Percentiles rank a stretch among this genome's conserved stretches.
phyloP scores from a whole-genome alignment of 2,329 filamentous ascomycete genomes.

The Colletotrichum sp. region DNA sequence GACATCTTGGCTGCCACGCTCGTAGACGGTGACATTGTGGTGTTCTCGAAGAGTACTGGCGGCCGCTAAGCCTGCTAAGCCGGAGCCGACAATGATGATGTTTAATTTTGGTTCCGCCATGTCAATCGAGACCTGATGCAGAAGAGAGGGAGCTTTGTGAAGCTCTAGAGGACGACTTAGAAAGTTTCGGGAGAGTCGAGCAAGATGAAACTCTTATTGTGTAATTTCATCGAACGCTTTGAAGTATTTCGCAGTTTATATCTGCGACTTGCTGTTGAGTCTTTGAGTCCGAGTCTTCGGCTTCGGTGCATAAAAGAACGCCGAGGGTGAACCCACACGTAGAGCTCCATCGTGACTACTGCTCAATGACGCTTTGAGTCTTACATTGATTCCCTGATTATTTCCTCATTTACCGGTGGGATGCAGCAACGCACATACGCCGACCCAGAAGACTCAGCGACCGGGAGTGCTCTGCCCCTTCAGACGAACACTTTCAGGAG shows the following conservation, averaged over 20 bases:
- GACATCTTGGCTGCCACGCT: not conserved
- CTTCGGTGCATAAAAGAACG: not conserved
- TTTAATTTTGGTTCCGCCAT: not conserved
- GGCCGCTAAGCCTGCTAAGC: not conserved
- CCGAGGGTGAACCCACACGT: not conserved
- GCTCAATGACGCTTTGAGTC: not conserved
- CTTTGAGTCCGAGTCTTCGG: not conserved
- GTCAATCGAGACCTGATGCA: not conserved
- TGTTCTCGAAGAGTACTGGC: not conserved
- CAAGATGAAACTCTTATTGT: not conserved
- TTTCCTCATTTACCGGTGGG: not conserved
- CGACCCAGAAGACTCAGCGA: not conserved
- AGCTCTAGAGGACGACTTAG: no score
- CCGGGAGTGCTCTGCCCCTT: not conserved
- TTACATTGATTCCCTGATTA: not conserved
- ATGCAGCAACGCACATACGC: not conserved
- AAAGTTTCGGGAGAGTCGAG: not conserved
- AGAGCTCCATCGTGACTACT: not conserved
- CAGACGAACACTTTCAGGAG: not conserved
- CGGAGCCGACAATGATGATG: not conserved
- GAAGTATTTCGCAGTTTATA: not conserved
- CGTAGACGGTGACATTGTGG: not conserved
- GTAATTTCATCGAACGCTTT: not conserved
- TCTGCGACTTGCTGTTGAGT: not conserved
- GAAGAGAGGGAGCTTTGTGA: no score